Percentiles rank a stretch among this genome's conserved stretches.
Conservation (phyloP, 371 early-diverging fungal genomes). For the Blakeslea trispora region DNA sequence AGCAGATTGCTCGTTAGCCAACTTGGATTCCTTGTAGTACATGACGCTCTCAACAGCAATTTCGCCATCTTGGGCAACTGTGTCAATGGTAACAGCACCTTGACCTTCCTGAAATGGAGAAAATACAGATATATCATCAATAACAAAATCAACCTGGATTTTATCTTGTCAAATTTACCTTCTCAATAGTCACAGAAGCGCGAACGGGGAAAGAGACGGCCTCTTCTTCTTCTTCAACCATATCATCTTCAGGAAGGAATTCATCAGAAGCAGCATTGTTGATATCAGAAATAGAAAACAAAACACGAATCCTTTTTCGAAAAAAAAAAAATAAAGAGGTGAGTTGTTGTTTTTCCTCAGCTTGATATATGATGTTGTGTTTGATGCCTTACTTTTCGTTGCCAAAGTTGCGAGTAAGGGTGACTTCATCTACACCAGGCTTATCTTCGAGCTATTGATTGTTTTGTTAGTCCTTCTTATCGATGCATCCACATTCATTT, state of each 20-base stretch:
- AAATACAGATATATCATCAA: background rate
- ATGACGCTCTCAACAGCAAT: conserved; percentile 85
- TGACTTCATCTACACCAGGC: conserved; percentile 80
- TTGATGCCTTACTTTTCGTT: conserved; percentile 91
- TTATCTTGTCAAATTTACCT: conserved; percentile 48
- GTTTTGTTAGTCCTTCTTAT: background rate
- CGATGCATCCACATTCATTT: too few species aligned
- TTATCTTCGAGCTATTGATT: conserved; percentile 74
- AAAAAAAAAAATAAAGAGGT: too few species aligned
- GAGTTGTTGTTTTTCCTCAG: too few species aligned
- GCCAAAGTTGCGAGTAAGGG: conserved; percentile 82
- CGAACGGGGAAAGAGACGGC: conserved; percentile 72
- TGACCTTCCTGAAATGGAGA: conserved; percentile 41
- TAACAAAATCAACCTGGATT: too few species aligned
- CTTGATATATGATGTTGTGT: too few species aligned
- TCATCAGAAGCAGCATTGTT: conserved; percentile 63
- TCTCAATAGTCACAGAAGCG: conserved; percentile 80
- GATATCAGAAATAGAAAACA: conserved; percentile 88
- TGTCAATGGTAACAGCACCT: conserved; percentile 81
- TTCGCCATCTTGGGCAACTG: conserved; percentile 80
- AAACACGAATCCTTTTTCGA: conserved; percentile 79
- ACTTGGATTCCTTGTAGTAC: conserved; percentile 67
- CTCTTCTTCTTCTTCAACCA: conserved; percentile 53
- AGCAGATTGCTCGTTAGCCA: conserved; percentile 71
- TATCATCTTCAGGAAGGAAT: conserved; percentile 53